Conservation (phyloP, 192 early-diverging fungal species). For the Globomyces pollinis-pini region DNA sequence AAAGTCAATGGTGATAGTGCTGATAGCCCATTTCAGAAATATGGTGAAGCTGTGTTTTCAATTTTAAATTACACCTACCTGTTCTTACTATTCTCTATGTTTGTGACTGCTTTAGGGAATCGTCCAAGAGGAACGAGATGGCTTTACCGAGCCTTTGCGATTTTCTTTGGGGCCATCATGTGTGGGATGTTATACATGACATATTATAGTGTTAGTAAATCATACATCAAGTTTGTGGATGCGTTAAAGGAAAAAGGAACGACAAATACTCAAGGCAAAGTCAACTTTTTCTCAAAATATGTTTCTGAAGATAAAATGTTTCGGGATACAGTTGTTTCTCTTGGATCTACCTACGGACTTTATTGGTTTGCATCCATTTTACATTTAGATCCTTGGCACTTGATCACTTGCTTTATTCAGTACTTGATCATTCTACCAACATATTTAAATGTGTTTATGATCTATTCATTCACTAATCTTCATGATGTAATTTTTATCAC, state of each 20-base stretch:
- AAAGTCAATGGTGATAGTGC: background rate
- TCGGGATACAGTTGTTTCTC: constrained; percentile 32
- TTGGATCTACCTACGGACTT: constrained; percentile 38
- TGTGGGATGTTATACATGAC: constrained; percentile 36
- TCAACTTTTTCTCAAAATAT: constrained; percentile 9
- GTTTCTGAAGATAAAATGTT: constrained; percentile 25
- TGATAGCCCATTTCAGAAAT: background rate
- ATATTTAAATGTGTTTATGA: constrained; percentile 41
- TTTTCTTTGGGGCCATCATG: constrained; percentile 36
- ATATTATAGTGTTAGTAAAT: constrained; percentile 3
- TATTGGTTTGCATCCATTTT: constrained; percentile 36
- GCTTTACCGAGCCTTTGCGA: constrained; percentile 25
- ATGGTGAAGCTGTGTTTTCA: constrained; percentile 4
- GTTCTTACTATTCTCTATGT: constrained; percentile 16
- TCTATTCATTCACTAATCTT: constrained; percentile 50
- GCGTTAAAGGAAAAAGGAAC: background rate
- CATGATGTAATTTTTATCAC: constrained; percentile 43
- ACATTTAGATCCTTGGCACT: constrained; percentile 48
- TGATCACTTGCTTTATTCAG: constrained; percentile 36
- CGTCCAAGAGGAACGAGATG: constrained; percentile 46
- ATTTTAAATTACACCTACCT: constrained; percentile 19
- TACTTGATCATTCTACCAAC: constrained; percentile 42
- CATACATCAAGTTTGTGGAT: constrained; percentile 13
- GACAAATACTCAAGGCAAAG: constrained; percentile 13
- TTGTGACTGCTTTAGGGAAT: constrained; percentile 45